Conservation (phyloP, 2,329 filamentous ascomycete genomes). For the Ilyonectria sp. region DNA sequence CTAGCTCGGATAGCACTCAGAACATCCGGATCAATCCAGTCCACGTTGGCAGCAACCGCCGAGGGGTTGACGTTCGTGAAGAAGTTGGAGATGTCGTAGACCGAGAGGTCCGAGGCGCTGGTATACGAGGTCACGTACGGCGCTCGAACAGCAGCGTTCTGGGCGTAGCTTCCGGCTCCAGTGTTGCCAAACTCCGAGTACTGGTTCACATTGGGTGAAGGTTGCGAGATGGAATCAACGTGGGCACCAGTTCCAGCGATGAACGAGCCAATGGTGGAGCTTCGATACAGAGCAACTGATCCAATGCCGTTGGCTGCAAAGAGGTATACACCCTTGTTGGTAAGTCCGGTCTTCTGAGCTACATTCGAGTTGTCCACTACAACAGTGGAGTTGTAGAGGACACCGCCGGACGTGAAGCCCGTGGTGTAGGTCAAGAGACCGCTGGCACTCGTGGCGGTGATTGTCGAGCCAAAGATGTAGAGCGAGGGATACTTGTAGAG, state of each 20-base stretch:
- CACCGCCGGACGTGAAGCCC: conserved; percentile 48
- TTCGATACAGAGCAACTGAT: conserved; percentile 58
- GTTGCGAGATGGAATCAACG: conserved; percentile 51
- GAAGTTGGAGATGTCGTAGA: conserved; percentile 38
- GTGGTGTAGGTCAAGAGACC: conserved; percentile 55
- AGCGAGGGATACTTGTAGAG: conserved; percentile 58
- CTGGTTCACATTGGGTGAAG: conserved; percentile 50
- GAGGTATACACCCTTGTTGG: conserved; percentile 58
- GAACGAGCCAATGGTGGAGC: conserved; percentile 55
- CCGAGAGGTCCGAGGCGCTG: conserved; percentile 49
- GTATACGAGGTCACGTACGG: conserved; percentile 54
- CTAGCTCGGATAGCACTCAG: conserved; percentile 39
- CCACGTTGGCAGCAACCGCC: conserved; percentile 29
- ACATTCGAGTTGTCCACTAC: conserved; percentile 59
- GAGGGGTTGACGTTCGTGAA: conserved; percentile 31
- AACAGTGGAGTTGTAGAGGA: conserved; percentile 56
- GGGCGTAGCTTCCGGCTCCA: conserved; percentile 57
- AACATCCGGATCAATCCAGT: conserved; percentile 42
- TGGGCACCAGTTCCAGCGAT: conserved; percentile 55
- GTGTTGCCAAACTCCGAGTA: conserved; percentile 60
- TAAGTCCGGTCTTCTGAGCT: conserved; percentile 45
- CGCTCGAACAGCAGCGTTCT: conserved; percentile 52
- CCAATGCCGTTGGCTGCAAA: conserved; percentile 58
- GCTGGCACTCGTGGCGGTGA: conserved; percentile 55
- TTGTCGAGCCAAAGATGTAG: conserved; percentile 60